These are phyloP conservation scores for carrot (Daucus carota) DNA, from an alignment of 129 eudicot species.

Conservation along the genomic window DNA sequence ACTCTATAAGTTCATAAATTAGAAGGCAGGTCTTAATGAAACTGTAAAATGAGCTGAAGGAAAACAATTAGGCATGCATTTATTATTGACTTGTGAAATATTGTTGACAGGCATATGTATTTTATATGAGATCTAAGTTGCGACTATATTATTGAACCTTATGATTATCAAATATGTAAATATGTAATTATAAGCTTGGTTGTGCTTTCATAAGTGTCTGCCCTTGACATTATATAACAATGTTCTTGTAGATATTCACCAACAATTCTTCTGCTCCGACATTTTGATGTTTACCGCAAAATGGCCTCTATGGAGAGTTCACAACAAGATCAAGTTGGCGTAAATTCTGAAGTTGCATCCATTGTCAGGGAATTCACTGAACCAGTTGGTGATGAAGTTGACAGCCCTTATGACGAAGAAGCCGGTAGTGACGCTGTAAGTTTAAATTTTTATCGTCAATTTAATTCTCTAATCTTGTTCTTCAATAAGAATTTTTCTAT, in stretches of 20 bases:
- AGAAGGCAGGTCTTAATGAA: not conserved
- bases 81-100: not conserved
- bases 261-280: conserved; percentile 83
- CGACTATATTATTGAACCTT: not conserved
- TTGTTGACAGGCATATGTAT: not conserved
- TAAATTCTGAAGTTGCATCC: conserved; percentile 75
- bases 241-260: conserved; percentile 65
- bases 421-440: conserved; percentile 32
- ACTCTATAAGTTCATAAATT: not conserved
- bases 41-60: not conserved
- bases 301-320: conserved; percentile 59
- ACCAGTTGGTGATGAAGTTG: conserved; percentile 43
- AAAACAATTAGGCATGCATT: not conserved
- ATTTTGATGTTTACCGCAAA: conserved; percentile 70
- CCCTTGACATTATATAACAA: conserved; percentile 14
- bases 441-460: conserved; percentile 7
- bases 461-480: conserved; percentile 4
- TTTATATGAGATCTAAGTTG: not conserved
- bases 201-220: not conserved
- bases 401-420: conserved; percentile 39
- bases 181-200: not conserved
- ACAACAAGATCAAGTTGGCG: conserved; percentile 69
- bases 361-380: conserved; percentile 68
- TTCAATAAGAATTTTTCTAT: not conserved
- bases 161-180: not conserved